phyloP scores from a whole-genome alignment of 305 asterid species.

The Ajuga reptans region DNA sequence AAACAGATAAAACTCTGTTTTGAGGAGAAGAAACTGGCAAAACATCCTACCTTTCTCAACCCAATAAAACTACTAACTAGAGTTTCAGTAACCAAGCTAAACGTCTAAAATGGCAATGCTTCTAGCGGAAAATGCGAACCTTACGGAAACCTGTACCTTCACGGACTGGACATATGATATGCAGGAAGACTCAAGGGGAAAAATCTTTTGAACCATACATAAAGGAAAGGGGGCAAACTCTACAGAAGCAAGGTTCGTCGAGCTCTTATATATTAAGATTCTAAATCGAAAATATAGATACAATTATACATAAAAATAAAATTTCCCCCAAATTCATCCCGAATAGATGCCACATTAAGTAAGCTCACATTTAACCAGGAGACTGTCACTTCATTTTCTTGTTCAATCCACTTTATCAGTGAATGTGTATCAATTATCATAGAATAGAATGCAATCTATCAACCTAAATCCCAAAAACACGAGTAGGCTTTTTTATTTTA shows the following conservation, averaged over 20 bases:
- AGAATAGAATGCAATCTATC: not conserved
- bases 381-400: not conserved
- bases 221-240: too few species aligned
- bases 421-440: not conserved
- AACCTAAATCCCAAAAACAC: not conserved
- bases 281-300: too few species aligned
- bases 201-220: too few species aligned
- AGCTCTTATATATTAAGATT: too few species aligned
- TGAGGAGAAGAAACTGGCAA: not conserved
- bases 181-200: too few species aligned
- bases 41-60: not conserved
- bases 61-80: not conserved
- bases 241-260: too few species aligned
- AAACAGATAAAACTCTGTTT: not conserved
- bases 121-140: not conserved
- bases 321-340: too few species aligned
- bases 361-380: not conserved
- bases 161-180: not conserved
- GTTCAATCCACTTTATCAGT: not conserved
- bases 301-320: too few species aligned
- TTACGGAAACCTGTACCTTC: not conserved
- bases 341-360: too few species aligned
- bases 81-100: not conserved
- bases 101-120: not conserved
- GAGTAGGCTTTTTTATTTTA: too few species aligned